These are phyloP conservation scores for Fraxinus pennsylvanica DNA, from an alignment of 257 asterid species.

Conservation along the genomic window DNA sequence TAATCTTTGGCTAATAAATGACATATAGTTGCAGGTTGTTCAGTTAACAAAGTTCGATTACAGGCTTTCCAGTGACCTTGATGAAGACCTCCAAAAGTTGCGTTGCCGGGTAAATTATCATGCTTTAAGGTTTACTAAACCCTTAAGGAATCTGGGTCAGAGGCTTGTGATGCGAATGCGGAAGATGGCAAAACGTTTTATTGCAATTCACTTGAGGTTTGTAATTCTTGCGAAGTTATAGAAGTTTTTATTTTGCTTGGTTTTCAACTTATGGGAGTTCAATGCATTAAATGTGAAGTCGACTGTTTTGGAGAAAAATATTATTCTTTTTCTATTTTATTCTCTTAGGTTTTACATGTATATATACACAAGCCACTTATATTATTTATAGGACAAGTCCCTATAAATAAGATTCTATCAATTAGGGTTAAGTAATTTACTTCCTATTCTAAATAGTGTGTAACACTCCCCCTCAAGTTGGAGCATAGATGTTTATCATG, in stretches of 20 bases:
- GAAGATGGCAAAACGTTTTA: constrained; percentile 77
- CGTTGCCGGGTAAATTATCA: constrained; percentile 96
- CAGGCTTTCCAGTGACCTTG: constrained; percentile 87
- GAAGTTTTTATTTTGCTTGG: not conserved
- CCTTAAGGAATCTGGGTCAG: constrained; percentile 77
- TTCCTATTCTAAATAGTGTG: too few relatives aligned
- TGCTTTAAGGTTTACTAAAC: constrained; percentile 86
- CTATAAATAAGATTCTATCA: too few relatives aligned
- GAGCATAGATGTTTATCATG: too few relatives aligned
- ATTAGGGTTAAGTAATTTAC: too few relatives aligned
- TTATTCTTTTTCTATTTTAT: too few relatives aligned
- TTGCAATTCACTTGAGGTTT: constrained; percentile 95
- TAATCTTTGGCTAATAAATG: constrained; percentile 24
- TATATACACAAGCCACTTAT: too few relatives aligned
- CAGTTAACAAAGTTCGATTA: constrained; percentile 98
- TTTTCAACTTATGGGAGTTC: not conserved
- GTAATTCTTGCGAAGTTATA: constrained; percentile 9
- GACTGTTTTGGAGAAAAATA: too few relatives aligned
- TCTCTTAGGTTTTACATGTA: too few relatives aligned
- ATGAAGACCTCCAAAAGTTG: constrained; percentile 80
- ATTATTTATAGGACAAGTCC: too few relatives aligned
- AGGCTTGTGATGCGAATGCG: constrained; percentile 77
- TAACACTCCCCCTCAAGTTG: too few relatives aligned
- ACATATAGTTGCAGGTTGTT: constrained; percentile 68
- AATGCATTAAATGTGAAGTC: not conserved